Conservation (phyloP, 2,329 filamentous ascomycete species). For the Alternaria alternata region DNA sequence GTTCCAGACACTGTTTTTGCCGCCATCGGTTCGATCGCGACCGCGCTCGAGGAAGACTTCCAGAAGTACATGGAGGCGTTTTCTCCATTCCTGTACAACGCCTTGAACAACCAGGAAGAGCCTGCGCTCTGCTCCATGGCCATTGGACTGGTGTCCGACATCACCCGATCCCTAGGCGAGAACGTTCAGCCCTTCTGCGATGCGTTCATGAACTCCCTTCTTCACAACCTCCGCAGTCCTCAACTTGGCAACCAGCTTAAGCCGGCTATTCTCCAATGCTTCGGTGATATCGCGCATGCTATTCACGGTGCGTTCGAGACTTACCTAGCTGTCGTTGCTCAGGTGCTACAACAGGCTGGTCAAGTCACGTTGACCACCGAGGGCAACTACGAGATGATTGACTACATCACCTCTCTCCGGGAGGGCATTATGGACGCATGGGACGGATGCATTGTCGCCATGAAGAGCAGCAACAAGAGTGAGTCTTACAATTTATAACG, state of each 20-base stretch:
- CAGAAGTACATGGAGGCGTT: conserved; percentile 98
- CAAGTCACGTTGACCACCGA: conserved; percentile 80
- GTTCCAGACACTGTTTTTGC: conserved; percentile 95
- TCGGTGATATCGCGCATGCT: conserved; percentile 95
- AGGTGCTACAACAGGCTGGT: conserved; percentile 92
- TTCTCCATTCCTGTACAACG: conserved; percentile 89
- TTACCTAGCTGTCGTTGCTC: conserved; percentile 89
- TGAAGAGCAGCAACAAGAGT: conserved; percentile 85
- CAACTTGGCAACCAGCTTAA: conserved; percentile 96
- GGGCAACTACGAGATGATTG: conserved; percentile 91
- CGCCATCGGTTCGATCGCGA: conserved; percentile 89
- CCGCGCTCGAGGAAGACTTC: conserved; percentile 90
- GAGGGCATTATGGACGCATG: conserved; percentile 99
- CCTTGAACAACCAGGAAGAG: conserved; percentile 94
- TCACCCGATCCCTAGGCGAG: conserved; percentile 88
- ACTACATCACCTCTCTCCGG: conserved; percentile 92
- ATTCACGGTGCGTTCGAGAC: conserved; percentile 92
- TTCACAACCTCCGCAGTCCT: conserved; percentile 89
- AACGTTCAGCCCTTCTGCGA: conserved; percentile 96
- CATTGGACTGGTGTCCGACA: conserved; percentile 95
- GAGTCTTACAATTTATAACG: conserved; percentile 44
- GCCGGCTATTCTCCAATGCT: conserved; percentile 96
- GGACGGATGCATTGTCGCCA: conserved; percentile 94
- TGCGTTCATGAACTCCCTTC: conserved; percentile 95
- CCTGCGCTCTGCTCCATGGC: conserved; percentile 94